Evolutionary conservation across 1,139 yeast species (phyloP), one percentile per base, ranked within the genome.

Genomic region (Debaryomyces sp.): DNA sequence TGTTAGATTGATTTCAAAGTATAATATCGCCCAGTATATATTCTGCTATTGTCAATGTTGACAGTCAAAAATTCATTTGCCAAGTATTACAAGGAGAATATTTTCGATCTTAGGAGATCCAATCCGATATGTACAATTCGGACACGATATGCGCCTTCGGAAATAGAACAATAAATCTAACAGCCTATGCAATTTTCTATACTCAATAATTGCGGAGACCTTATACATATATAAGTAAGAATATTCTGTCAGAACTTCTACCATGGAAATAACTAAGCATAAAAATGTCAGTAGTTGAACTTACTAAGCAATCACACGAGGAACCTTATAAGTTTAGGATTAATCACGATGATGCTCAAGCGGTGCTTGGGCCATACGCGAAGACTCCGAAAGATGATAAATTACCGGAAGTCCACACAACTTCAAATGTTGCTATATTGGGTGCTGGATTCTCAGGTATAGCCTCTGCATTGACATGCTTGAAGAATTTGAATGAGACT

Each of bases 391-490:
- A 54, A 17, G 55, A 64, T 43, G 55, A 57, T 6, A 21, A 46
- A 2, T 51, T 64, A 15, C 67, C 77, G 2, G 56, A 61, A 1
- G 52, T 60, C 21, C 53, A 61, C 23, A 50, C 70, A 22, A 44
- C 46, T 3, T 70, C 77, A 12, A 63, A 64, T 26, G 64, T 77
- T 3, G 63, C 75, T 12, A 70, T 78, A 23, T 61, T 79, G 37
- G 83, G 84, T 2, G 80, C 73, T 9, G 84, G 84, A 1, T 78
- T 79, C 51, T 74, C 68, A 10, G 83, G 83, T 6, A 61, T 78
- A 49, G 70, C 67, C 24, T 53, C 66, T 9, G 71, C 73, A 2
- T 51, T 74, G 41, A 66, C 62, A 51, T 63, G 64, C 46, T 61
- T 62, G 45, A 66, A 66, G 44, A 62, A 64, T 34, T 62, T 66